Evolutionary conservation across 306 rosid species (phyloP), one percentile per base, ranked within the genome.

Genomic region (Prunus mume): DNA sequence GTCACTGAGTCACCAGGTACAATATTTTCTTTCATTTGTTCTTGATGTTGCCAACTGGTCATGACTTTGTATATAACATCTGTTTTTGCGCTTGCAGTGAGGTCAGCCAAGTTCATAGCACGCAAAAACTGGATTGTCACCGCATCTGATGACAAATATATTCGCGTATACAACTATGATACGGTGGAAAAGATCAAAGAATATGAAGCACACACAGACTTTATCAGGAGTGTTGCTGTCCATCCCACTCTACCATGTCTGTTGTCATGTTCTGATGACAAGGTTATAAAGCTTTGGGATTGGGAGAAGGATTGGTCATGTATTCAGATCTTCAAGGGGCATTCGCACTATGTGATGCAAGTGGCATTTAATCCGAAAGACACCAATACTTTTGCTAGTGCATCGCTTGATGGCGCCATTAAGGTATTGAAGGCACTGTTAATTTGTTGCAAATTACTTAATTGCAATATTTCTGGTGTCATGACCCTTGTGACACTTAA

Each of bases 261-360:
- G 73, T 52, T 86, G 54, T 89, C 92, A 38, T 85, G 90, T 30
- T 87, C 93, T 20, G 92, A 87, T 60, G 93, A 87, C 72, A 83
- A 78, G 22, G 84, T 82, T 30, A 55, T 86, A 9, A 89, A 88
- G 81, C 71, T 85, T 65, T 91, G 93, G 93, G 85, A 89, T 69
- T 89, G 93, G 92, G 80, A 67, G 11, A 72, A 87, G 73, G 81
- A 70, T 55, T 91, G 97, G 97, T 22, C 60, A 10, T 83, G 92
- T 55, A 3, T 25, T 65, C 58, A 80, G 68, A 75, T 45, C 75
- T 87, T 87, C 34, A 86, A 78, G 73, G 93, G 92, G 2, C 87
- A 91, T 66, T 81, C 91, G 6, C 92, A 89, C 73, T 86, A 91
- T 83, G 92, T 86, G 83, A 89, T 91, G 93, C 91, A 89, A 81